These are phyloP conservation scores for Quercus robur DNA, from an alignment of 306 rosid species.

Conservation along the genomic window DNA sequence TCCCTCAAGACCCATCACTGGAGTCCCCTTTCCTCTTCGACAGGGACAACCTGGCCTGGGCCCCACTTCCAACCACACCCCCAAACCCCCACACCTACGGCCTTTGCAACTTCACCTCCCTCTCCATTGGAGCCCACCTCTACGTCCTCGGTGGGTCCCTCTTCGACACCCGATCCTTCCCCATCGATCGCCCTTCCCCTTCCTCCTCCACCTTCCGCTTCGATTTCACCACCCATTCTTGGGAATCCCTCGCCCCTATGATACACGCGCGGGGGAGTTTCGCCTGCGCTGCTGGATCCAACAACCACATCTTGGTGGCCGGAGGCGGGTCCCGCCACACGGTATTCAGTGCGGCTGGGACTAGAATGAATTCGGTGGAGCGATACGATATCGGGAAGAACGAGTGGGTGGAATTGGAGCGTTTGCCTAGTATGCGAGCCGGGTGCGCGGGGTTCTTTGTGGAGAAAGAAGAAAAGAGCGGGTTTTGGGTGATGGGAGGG, in stretches of 20 bases:
- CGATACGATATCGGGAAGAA: constrained; percentile 54
- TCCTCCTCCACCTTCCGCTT: constrained; percentile 54
- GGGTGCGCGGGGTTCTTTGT: constrained; percentile 83
- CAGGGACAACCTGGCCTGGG: constrained; percentile 62
- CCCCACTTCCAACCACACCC: constrained; percentile 74
- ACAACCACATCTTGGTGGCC: constrained; percentile 55
- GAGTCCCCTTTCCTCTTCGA: constrained; percentile 72
- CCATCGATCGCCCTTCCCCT: constrained; percentile 73
- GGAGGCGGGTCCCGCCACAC: constrained; percentile 86
- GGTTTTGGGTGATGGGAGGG: constrained; percentile 94
- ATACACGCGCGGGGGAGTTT: constrained; percentile 76
- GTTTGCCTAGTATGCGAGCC: constrained; percentile 66
- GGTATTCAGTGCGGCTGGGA: constrained; percentile 67
- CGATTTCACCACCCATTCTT: constrained; percentile 34
- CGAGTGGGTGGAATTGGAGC: constrained; percentile 69
- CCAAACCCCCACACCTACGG: constrained; percentile 73
- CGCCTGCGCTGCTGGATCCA: constrained; percentile 50
- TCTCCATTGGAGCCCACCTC: constrained; percentile 54
- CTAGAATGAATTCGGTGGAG: constrained; percentile 66
- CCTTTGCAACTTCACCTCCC: constrained; percentile 72
- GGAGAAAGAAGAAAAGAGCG: constrained; percentile 36
- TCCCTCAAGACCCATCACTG: constrained; percentile 73
- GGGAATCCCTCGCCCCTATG: constrained; percentile 72
- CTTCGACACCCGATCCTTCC: constrained; percentile 86
- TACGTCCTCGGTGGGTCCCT: constrained; percentile 80